Percentiles rank a stretch among this genome's conserved stretches.
Evolutionary conservation across 192 early-diverging fungal species (phyloP).

Genomic region (Phycomyces nitens): DNA sequence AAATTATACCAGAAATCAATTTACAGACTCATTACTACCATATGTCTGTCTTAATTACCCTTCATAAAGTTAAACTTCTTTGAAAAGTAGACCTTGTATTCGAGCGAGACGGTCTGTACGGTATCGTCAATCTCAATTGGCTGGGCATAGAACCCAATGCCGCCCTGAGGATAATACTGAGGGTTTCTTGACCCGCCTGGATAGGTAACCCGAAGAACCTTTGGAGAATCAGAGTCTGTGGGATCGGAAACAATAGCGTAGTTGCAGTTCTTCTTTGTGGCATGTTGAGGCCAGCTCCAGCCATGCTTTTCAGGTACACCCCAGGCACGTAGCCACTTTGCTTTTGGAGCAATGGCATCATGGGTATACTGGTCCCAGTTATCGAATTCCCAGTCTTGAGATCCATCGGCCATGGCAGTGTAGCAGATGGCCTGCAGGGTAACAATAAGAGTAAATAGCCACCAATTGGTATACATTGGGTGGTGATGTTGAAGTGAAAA

Average conservation of each 20-base stretch:
- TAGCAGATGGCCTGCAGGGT: not conserved
- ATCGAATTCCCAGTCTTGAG: conserved; percentile 8
- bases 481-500: too few relatives aligned
- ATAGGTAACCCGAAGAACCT: conserved; percentile 30
- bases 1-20: not conserved
- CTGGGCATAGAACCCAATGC: conserved; percentile 34
- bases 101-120: conserved; percentile 3
- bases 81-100: conserved; percentile 45
- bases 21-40: too few relatives aligned
- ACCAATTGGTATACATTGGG: not conserved
- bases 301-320: conserved; percentile 9
- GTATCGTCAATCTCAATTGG: conserved; percentile 17
- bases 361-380: conserved; percentile 14
- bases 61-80: conserved; percentile 47
- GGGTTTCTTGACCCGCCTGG: conserved; percentile 32
- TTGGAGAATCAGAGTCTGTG: not conserved
- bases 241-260: conserved; percentile 23
- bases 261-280: conserved; percentile 1
- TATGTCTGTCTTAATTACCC: conserved; percentile 25
- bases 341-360: not conserved
- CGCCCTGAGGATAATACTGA: conserved; percentile 16
- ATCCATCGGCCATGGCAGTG: not conserved
- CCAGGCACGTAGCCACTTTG: not conserved
- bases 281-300: conserved; percentile 8
- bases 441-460: not conserved